Evolutionary conservation across 1,284 basidiomycete species (phyloP), one percentile per base, ranked within the genome.

Genomic region (Apiotrichum veenhuisii): DNA sequence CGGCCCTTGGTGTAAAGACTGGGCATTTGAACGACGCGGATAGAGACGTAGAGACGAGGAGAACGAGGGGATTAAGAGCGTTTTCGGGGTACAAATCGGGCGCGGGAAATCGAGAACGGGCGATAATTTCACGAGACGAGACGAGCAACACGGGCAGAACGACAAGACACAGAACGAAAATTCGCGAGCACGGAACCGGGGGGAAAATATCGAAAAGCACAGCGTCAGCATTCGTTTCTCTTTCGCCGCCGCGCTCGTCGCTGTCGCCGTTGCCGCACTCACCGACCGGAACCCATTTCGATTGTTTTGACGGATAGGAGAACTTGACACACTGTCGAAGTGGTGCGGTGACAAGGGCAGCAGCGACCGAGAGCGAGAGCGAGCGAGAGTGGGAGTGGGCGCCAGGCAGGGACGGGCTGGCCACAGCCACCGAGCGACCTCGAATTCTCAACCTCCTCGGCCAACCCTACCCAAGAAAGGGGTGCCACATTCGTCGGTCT

Each of bases 1-100:
- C 95, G 91, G 80, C 91, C 96, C 85, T 97, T 97, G 81, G 82
- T 81, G 86, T 98, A 98, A 76, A 97, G 85, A 50, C 92, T 93
- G 77, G 46, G 38, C 36, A 52, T 27, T 9, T 12, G 9, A 44
- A 20, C 15, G 25, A 15, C 27, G n/a, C 12, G 12, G n/a, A 22
- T 30, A 23, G 10, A 38, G 26, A 40, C 33, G 26, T 30, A 17
- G 26, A 11, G n/a, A n/a, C 15, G 41, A 30, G 42, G 30, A 5
- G 30, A 27, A 18, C 22, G n/a, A 23, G 26, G 33, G 12, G 23
- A 38, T 4, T 18, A 9, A 37, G 22, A 14, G 11, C 12, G 34
- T 1, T 20, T 14, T 15, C 46, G 25, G n/a, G 8, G 36, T 22
- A 12, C 23, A 43, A n/a, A 33, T 22, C 10, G 41, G 14, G 17